Base-by-base conservation (phyloP, 495 filamentous ascomycete genomes). In the Clavariopsis aquatica region DNA sequence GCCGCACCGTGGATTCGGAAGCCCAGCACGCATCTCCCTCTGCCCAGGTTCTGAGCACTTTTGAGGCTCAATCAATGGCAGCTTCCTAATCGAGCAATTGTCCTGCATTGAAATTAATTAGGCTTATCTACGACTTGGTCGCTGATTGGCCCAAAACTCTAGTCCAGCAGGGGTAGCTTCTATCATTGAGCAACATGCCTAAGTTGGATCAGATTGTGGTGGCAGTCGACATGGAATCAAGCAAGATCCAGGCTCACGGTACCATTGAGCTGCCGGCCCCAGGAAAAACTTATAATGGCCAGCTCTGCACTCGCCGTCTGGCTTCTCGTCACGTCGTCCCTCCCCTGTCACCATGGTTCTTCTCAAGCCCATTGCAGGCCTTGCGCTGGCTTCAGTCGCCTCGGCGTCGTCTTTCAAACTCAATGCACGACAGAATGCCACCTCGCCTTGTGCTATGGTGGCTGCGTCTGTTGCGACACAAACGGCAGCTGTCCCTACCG, bases 391-490 rank as follows among this genome's bases (percentile, higher is more conserved):
- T 24, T 49, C 62, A 24, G 45, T 70, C 57, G 62, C 57, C 15
- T 12, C 52, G 4, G 67, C 62, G 23, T 41, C 49, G 8, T 62
- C 67, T 22, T 23, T 66, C 10, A 36, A 69, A 12, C 54, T 57
- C 34, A 7, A 52, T 20, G 24, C 51, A 8, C 24, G 67, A 17
- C 57, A 55, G 57, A 58, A 65, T 57, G 43, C 56, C 3, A 61
- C 58, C 8, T 56, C 62, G 41, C 62, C 67, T 26, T 70, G 68
- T 52, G 68, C 68, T 6, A 15, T 28, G 24, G 68, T 70, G 46
- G 64, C 58, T 19, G 68, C 69, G 10, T 60, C 60, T 5, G 65
- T 61, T 19, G 65, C 64, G 10, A 34, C 60, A 9, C 69, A 68
- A 46, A 36, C 65, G 9, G 27, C 19, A 24, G 64, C 58, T 12